Evolutionary conservation across 2,329 filamentous ascomycete species (phyloP).

Genomic region (Metarhizium sp.): DNA sequence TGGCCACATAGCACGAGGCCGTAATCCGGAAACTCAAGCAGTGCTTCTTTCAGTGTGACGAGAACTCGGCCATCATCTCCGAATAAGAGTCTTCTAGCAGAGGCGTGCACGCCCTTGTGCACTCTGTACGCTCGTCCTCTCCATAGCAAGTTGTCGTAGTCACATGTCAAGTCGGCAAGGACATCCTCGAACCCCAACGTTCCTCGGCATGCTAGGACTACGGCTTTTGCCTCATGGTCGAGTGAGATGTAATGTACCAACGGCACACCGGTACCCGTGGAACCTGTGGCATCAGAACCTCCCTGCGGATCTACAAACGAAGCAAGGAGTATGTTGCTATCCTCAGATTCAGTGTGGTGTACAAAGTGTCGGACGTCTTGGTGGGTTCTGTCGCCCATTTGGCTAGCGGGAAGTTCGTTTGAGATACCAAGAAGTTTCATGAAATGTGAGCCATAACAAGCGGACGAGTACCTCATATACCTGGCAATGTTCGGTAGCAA

Average conservation of each 20-base stretch:
- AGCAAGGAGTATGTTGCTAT: constrained; percentile 53
- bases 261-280: constrained; percentile 57
- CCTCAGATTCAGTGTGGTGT: constrained; percentile 49
- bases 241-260: constrained; percentile 66
- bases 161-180: constrained; percentile 64
- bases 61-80: constrained; percentile 59
- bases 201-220: constrained; percentile 63
- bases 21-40: constrained; percentile 60
- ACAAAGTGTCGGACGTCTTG: constrained; percentile 55
- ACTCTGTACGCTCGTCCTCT: constrained; percentile 57
- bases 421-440: constrained; percentile 54
- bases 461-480: constrained; percentile 58
- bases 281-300: constrained; percentile 54
- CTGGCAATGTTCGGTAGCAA: constrained; percentile 52
- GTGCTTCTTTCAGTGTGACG: constrained; percentile 53
- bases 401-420: constrained; percentile 35
- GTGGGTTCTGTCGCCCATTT: constrained; percentile 39
- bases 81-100: constrained; percentile 56
- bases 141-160: constrained; percentile 59
- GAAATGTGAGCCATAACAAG: constrained; percentile 56
- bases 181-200: constrained; percentile 68
- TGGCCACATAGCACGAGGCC: constrained; percentile 62
- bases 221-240: constrained; percentile 61
- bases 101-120: constrained; percentile 67
- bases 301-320: constrained; percentile 64